Evolutionary conservation across 805 yeast genomes (phyloP).

Genomic region (Pichia manshurica): DNA sequence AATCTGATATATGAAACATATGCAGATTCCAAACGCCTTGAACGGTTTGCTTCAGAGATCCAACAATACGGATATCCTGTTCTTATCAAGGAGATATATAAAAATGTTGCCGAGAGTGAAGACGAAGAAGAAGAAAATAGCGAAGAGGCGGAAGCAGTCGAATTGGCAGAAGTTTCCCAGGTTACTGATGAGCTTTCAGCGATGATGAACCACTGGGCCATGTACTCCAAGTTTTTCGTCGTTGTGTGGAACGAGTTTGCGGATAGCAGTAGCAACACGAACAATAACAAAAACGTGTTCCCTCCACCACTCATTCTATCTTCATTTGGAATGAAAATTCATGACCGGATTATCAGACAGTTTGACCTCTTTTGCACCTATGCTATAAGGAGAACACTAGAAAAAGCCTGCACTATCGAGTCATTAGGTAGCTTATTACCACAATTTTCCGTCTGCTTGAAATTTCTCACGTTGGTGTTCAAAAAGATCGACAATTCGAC

Average conservation of each 20-base stretch:
- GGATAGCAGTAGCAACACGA: slow-evolving; percentile 8
- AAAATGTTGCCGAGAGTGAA: slow-evolving; percentile 28
- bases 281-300: slow-evolving; percentile 19
- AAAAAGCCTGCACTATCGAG: slow-evolving; percentile 75
- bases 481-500: slow-evolving; percentile 17
- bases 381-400: slow-evolving; percentile 71
- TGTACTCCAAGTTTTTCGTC: slow-evolving; percentile 68
- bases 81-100: slow-evolving; percentile 32
- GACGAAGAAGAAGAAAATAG: slow-evolving; percentile 17
- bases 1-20: slow-evolving; percentile 84
- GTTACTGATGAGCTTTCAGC: slow-evolving; percentile 64
- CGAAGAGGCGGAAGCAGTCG: slow-evolving; percentile 20
- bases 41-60: slow-evolving; percentile 49
- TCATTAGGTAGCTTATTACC: slow-evolving; percentile 57
- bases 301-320: slow-evolving; percentile 53
- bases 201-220: slow-evolving; percentile 80
- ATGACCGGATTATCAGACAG: slow-evolving; percentile 46
- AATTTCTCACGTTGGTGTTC: slow-evolving; percentile 20
- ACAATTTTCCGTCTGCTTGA: slow-evolving; percentile 28
- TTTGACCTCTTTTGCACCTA: slow-evolving; percentile 61
- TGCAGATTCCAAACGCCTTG: slow-evolving; percentile 63
- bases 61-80: slow-evolving; percentile 48
- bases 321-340: slow-evolving; percentile 51
- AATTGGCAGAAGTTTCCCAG: slow-evolving; percentile 51
- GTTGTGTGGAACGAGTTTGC: slow-evolving; percentile 51